Conservation (phyloP, 2,329 filamentous ascomycete species). For the Fragosphaeria purpurea region DNA sequence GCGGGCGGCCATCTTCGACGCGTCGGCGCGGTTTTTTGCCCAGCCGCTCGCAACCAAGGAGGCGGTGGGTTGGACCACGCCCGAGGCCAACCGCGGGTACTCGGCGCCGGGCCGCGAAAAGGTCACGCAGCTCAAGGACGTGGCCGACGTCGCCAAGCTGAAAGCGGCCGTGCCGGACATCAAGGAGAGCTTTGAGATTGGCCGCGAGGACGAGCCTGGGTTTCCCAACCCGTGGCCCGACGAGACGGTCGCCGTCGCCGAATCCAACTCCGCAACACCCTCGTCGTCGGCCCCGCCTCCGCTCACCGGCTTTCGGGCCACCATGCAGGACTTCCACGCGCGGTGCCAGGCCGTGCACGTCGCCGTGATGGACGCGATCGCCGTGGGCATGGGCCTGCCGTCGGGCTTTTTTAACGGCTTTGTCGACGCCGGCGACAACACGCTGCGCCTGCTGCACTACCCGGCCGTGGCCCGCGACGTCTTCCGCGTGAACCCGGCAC, state of each 20-base stretch:
- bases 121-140: constrained; percentile 47
- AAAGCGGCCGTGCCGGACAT: constrained; percentile 51
- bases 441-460: constrained; percentile 66
- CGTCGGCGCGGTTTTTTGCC: constrained; percentile 62
- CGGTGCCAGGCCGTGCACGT: constrained; percentile 64
- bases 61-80: constrained; percentile 58
- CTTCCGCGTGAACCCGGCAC: constrained; percentile 55
- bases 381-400: constrained; percentile 65
- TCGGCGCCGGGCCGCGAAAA: constrained; percentile 62
- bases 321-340: constrained; percentile 67
- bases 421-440: constrained; percentile 61
- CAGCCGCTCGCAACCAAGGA: constrained; percentile 55
- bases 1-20: constrained; percentile 52
- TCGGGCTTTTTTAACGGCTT: constrained; percentile 67
- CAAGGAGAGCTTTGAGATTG: constrained; percentile 56
- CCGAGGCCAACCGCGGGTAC: constrained; percentile 66
- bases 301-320: constrained; percentile 51
- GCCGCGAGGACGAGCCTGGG: constrained; percentile 46
- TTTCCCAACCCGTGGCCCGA: constrained; percentile 70
- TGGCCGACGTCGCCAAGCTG: constrained; percentile 45
- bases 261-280: no score
- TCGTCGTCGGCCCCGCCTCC: constrained; percentile 36
- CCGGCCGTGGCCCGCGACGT: constrained; percentile 55
- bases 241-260: constrained; percentile 34
- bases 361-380: constrained; percentile 75